Evolutionary conservation across 2,329 filamentous ascomycete genomes (phyloP), one percentile per base, ranked within the genome.

Genomic region (Neoascochyta sp.): DNA sequence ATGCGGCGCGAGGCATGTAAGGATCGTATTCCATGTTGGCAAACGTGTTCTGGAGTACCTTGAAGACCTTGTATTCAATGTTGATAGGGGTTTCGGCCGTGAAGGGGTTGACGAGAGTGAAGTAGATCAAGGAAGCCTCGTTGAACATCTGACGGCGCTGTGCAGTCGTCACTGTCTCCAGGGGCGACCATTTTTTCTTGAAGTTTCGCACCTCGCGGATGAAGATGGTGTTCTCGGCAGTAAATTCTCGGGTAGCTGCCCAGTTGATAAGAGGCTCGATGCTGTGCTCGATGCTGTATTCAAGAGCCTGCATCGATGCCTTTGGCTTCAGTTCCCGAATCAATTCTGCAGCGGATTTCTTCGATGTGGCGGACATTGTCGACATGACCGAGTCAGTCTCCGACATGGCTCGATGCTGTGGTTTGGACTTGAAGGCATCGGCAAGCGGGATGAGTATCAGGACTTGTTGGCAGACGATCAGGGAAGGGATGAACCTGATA

Each of bases 61-160:
- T 60, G 52, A 61, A 62, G 34, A 62, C 47, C 37, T 62, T 63
- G 50, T 62, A 63, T 20, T 62, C 58, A 33, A 63, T 62, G 32
- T 63, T 63, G 48, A 63, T 62, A 2, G 59, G 56, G 4, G 47
- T 49, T 27, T 62, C 58, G 9, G 59, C 59, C 3, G 58, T 61
- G 38, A 57, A 60, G 7, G 58, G 57, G 29, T 62, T 59, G 29
- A 63, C 28, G n/a, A 63, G 52, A 3, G 58, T 59, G 41, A 60
- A 62, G 43, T 54, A 63, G 35, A 63, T 61, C 22, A 63, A 50
- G 1, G 55, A 57, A 9, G 59, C 59, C 31, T 63, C 58, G 22
- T 44, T 59, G 39, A 58, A 59, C 56, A 61, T 61, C 27, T 61
- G 57, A 14, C 54, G 47, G 16, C 58, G 45, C 27, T 63, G 58